These are phyloP conservation scores for Cyclotella choctawhatcheeana DNA, from an alignment of 108 stramenopile species.

Conservation along the genomic window DNA sequence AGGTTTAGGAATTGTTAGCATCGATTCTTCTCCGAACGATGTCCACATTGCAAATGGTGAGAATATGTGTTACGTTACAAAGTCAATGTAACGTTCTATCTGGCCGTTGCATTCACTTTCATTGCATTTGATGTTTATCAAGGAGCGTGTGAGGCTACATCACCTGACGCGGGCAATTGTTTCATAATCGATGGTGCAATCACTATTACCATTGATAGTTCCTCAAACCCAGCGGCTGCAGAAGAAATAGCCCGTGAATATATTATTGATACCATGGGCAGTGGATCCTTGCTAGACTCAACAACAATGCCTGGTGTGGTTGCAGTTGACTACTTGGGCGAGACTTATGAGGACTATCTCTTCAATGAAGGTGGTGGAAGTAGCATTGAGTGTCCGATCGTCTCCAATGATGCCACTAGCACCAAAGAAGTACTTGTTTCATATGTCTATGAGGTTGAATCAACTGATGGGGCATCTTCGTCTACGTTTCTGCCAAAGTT, in stretches of 20 bases:
- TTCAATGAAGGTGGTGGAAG: neutral
- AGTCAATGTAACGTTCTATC: neutral
- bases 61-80: neutral
- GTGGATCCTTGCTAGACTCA: constrained; percentile 23
- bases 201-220: constrained; percentile 12
- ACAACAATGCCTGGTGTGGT: constrained; percentile 28
- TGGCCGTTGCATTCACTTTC: no score
- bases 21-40: constrained; percentile 10
- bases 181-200: constrained; percentile 38
- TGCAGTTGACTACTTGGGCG: constrained; percentile 28
- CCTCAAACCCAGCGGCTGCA: constrained; percentile 8
- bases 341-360: constrained; percentile 27
- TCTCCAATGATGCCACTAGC: neutral
- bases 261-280: constrained; percentile 23
- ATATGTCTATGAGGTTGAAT: constrained; percentile 45
- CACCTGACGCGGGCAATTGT: constrained; percentile 27
- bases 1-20: neutral
- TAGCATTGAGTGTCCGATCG: constrained; percentile 1
- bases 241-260: constrained; percentile 24
- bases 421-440: constrained; percentile 10
- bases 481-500: constrained; percentile 25
- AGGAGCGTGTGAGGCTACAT: constrained; percentile 19
- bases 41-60: neutral
- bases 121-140: neutral
- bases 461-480: constrained; percentile 13